Evolutionary conservation across 2,329 filamentous ascomycete species (phyloP), one percentile per base, ranked within the genome.

Genomic region (Sporothrix sp.): DNA sequence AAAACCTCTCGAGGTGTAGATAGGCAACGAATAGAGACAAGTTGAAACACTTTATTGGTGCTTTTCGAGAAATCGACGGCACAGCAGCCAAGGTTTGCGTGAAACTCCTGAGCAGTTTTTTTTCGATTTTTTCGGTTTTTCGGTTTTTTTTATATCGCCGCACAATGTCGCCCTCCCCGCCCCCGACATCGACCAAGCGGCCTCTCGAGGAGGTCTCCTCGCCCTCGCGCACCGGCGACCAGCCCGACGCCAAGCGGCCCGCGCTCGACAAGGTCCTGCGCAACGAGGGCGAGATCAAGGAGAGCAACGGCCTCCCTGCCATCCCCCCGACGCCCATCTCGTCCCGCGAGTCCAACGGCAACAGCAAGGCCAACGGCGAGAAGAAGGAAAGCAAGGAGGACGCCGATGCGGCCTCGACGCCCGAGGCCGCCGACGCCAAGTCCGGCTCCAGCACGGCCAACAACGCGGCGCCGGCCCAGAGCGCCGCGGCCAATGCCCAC

Each of bases 171-270:
- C 78, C 84, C 57, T 88, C 79, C 58, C 80, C 79, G 27, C 79
- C 45, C 56, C 74, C 75, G 53, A 81, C 87, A 64, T 83, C 81
- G 60, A 74, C 79, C 56, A 98, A 98, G 79, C 89, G 93, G 63
- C 93, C 93, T 55, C 81, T 98, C 58, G 93, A 98, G 75, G 93
- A 97, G 65, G 86, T 91, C 10, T 97, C 93, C 16, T 98, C 93
- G 9, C 93, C 93, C 32, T 95, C 89, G 28, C 86, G 86, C 56
- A 84, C 85, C 35, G 88, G 81, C 65, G 93, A 97, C 62, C 90
- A 96, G 66, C 93, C 94, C 49, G 93, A 98, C 61, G 93, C 93
- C 56, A 98, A 98, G 74, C 87, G 93, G 59, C 93, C 88, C 44
- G 93, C 93, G 35, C 81, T 98, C 56, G 91, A 97, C 71, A 98